These are phyloP conservation scores for Pyrenochaeta sp. DNA, from an alignment of 2,329 filamentous ascomycete genomes.

Conservation along the genomic window DNA sequence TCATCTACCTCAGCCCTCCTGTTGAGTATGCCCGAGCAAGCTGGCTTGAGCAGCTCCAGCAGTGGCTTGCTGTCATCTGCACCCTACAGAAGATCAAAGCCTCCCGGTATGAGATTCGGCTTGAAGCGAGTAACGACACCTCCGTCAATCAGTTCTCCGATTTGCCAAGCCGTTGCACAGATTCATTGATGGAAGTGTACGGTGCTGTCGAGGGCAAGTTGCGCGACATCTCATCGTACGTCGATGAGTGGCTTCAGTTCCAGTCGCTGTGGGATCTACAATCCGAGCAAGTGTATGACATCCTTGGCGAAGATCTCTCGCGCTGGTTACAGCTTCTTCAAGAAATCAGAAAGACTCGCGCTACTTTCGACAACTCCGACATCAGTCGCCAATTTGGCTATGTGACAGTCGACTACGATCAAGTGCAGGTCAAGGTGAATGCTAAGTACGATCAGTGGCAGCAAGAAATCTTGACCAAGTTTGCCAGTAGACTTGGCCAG, in stretches of 20 bases:
- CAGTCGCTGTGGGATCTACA: conserved; percentile 98
- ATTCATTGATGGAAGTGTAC: conserved; percentile 81
- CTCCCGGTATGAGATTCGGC: conserved; percentile 89
- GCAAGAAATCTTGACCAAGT: conserved; percentile 93
- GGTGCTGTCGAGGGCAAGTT: conserved; percentile 84
- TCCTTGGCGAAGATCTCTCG: conserved; percentile 87
- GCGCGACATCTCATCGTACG: conserved; percentile 79
- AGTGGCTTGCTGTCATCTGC: conserved; percentile 93
- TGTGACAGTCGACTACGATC: conserved; percentile 95
- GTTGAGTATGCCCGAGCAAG: conserved; percentile 89
- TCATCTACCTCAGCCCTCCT: conserved; percentile 95
- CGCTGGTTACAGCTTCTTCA: conserved; percentile 96
- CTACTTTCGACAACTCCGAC: conserved; percentile 97
- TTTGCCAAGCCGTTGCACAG: conserved; percentile 82
- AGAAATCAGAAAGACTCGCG: conserved; percentile 92
- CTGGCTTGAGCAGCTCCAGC: conserved; percentile 91
- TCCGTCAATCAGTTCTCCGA: conserved; percentile 78
- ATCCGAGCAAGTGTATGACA: conserved; percentile 92
- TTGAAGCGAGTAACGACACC: conserved; percentile 68
- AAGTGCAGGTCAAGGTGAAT: conserved; percentile 98
- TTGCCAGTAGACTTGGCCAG: conserved; percentile 84
- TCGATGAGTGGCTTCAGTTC: conserved; percentile 98
- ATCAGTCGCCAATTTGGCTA: conserved; percentile 93
- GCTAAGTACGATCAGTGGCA: conserved; percentile 99
- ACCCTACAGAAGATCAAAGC: conserved; percentile 94